Percentiles rank a stretch among this genome's conserved stretches.
Conservation (phyloP, 331 rosid genomes). For the Acacia concinna region DNA sequence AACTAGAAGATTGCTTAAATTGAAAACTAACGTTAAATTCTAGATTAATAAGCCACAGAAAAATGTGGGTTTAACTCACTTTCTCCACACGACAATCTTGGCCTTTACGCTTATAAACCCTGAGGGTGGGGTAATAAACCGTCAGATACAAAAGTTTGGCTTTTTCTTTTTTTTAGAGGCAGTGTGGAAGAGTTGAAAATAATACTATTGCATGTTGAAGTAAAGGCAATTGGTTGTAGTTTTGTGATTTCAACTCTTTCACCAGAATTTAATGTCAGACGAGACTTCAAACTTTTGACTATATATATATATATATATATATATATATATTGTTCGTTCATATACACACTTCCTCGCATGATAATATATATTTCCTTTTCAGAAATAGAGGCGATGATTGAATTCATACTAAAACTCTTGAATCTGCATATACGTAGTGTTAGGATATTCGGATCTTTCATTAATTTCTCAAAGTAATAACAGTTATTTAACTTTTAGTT, state of each 20-base stretch:
- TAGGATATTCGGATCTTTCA: not conserved
- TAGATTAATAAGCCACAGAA: not conserved
- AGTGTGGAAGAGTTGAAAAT: constrained; percentile 24
- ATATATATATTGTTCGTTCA: not conserved
- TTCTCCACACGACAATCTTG: constrained; percentile 1
- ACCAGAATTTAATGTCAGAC: not conserved
- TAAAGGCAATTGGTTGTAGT: not conserved
- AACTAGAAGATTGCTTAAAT: not conserved
- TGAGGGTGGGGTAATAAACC: not conserved
- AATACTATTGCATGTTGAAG: not conserved
- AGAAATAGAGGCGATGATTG: not conserved
- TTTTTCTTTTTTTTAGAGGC: not conserved
- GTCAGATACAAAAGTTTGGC: not conserved
- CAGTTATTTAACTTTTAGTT: not conserved
- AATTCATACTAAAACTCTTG: not conserved
- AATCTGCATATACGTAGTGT: not conserved
- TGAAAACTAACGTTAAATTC: not conserved
- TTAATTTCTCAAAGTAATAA: not conserved
- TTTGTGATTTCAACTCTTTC: not conserved
- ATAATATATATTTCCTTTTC: not conserved
- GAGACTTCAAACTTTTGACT: constrained; percentile 12
- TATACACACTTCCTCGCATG: constrained; percentile 1
- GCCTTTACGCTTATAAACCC: not conserved
- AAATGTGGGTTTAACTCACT: constrained; percentile 21
- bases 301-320: not conserved